phyloP scores from a whole-genome alignment of 202 grass and related monocot genomes.

The Musa balbisiana region DNA sequence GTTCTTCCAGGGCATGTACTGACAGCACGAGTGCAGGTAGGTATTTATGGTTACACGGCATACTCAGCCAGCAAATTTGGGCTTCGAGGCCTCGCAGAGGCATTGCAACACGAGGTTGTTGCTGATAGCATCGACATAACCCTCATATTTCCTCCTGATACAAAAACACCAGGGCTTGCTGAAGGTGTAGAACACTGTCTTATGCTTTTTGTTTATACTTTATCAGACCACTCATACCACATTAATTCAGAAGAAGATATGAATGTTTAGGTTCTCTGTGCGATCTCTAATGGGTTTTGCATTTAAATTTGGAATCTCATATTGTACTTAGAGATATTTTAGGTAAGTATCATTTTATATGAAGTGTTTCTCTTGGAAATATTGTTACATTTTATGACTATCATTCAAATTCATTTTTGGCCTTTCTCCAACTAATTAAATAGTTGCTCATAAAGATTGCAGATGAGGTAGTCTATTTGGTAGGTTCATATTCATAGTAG shows the following conservation, averaged over 20 bases:
- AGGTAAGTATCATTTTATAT: too few relatives aligned
- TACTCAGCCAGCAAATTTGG: slow-evolving; percentile 12
- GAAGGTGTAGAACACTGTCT: slow-evolving; percentile 2
- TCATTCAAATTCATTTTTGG: too few relatives aligned
- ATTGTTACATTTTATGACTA: too few relatives aligned
- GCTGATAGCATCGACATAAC: slow-evolving; percentile 1
- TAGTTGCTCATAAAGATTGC: too few relatives aligned
- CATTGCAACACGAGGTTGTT: slow-evolving; percentile 3
- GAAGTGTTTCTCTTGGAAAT: too few relatives aligned
- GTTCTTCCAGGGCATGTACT: not conserved
- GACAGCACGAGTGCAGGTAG: not conserved
- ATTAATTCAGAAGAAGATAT: not conserved
- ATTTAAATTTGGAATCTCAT: too few relatives aligned
- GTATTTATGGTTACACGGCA: slow-evolving; percentile 6
- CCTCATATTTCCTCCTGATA: slow-evolving; percentile 12
- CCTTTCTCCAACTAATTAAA: too few relatives aligned
- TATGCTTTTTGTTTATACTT: not conserved
- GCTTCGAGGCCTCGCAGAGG: not conserved
- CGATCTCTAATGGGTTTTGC: not conserved
- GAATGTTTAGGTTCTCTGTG: not conserved
- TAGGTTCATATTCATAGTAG: too few relatives aligned
- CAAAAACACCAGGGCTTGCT: not conserved
- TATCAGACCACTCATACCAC: not conserved
- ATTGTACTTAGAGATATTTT: too few relatives aligned
- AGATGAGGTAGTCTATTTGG: too few relatives aligned